Base-by-base conservation (phyloP, 257 asterid genomes). In the Gentiana macrophylla region DNA sequence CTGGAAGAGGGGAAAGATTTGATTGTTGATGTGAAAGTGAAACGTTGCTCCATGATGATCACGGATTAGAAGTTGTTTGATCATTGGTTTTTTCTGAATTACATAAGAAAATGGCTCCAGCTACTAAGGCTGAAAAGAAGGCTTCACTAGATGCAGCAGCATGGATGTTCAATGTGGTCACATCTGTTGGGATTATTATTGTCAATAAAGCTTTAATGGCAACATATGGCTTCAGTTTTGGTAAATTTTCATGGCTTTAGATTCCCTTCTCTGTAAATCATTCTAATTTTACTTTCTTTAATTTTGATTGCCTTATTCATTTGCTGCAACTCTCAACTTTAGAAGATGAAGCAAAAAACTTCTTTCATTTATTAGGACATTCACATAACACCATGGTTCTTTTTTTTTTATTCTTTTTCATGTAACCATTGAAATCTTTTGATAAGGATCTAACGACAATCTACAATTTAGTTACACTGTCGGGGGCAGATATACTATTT, bases 141-240 rank as follows among this genome's bases (percentile, higher is more conserved):
- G 99, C 99, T 69, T 74, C 97, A 50, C 76, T 80, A 36, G 95
- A 87, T 77, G 82, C 86, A 11, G 94, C 86, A 51, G 97, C 97
- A 61, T 92, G 97, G 99, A 67, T 73, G 86, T 85, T 92, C 83
- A 92, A 92, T 70, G 94, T 92, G 54, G 97, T 87, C 60, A 84
- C 97, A 57, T 91, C 98, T 13, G 98, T 88, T 61, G 99, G 99
- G 65, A 80, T 92, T 55, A 92, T 92, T 53, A 81, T 92, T 64
- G 95, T 87, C 72, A 92, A 92, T 63, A 92, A 92, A 80, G 95
- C 98, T 57, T 80, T 91, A 53, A 91, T 88, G 98, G 97, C 93
- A 74, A 84, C 82, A 38, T 92, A 88, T 55, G 94, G 95, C 56
- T 92, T 92, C 88, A 85, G 89, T 78, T 92, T 92, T 75, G 97